These are phyloP conservation scores for Hypsizygus marmoreus DNA, from an alignment of 768 basidiomycete species.

Conservation along the genomic window DNA sequence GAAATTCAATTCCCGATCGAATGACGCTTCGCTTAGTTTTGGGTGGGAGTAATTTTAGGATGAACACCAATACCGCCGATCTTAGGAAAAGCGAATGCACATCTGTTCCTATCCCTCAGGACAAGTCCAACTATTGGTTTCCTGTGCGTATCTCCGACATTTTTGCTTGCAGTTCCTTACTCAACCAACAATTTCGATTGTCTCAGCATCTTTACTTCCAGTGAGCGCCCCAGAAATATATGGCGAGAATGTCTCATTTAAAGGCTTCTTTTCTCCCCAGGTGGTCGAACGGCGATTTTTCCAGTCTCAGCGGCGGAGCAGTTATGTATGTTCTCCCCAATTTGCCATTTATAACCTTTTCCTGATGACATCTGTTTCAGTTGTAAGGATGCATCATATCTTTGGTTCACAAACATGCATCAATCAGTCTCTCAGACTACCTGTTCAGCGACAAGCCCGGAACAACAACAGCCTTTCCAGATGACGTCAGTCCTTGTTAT, in stretches of 20 bases:
- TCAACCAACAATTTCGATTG: conserved; percentile 9
- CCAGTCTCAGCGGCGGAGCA: conserved; percentile 41
- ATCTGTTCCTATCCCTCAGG: conserved; percentile 53
- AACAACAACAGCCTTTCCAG: conserved; percentile 53
- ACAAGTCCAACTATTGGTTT: conserved; percentile 57
- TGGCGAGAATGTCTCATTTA: background rate
- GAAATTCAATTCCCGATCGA: conserved; percentile 2
- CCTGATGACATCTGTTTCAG: conserved; percentile 18
- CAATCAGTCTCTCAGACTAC: conserved; percentile 40
- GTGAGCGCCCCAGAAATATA: conserved; percentile 25
- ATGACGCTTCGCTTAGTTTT: conserved; percentile 34
- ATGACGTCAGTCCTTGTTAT: conserved; percentile 41
- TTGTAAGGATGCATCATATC: conserved; percentile 23
- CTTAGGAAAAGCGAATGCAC: conserved; percentile 52
- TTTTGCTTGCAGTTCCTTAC: background rate
- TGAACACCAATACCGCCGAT: conserved; percentile 37
- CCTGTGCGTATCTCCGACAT: conserved; percentile 34
- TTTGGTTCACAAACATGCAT: conserved; percentile 1
- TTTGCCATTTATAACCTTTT: background rate
- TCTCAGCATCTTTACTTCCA: conserved; percentile 52
- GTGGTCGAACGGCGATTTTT: conserved; percentile 50
- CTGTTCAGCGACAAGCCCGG: conserved; percentile 47
- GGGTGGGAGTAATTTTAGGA: conserved; percentile 55
- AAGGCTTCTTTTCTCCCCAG: conserved; percentile 24
- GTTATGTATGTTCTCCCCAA: conserved; percentile 39